Evolutionary conservation across 805 yeast species (phyloP).

Genomic region (Ogataea pini): DNA sequence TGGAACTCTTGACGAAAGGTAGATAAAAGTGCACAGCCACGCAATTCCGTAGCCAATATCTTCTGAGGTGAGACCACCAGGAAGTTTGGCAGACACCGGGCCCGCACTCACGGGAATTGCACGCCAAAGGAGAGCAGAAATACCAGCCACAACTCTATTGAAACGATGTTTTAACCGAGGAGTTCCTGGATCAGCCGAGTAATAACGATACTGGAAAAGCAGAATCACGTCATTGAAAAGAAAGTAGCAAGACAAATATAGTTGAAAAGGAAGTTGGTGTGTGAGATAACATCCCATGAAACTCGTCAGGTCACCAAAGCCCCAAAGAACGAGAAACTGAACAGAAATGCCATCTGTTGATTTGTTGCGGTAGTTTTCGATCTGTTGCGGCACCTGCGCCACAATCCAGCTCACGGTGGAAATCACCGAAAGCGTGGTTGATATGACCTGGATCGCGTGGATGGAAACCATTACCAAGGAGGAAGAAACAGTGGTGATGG

Average conservation of each 20-base stretch:
- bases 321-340: slow-evolving; percentile 34
- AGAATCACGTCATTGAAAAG: slow-evolving; percentile 69
- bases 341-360: slow-evolving; percentile 36
- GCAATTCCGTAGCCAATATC: slow-evolving; percentile 50
- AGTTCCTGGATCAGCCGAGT: slow-evolving; percentile 36
- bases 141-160: neutral
- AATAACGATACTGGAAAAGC: slow-evolving; percentile 71
- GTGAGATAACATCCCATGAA: slow-evolving; percentile 75
- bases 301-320: slow-evolving; percentile 36
- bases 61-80: neutral
- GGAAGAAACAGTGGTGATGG: neutral
- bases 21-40: slow-evolving; percentile 77
- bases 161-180: neutral
- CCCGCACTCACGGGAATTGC: neutral
- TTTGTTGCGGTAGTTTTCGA: slow-evolving; percentile 33
- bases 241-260: slow-evolving; percentile 70
- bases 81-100: neutral
- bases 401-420: slow-evolving; percentile 39
- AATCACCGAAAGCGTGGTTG: slow-evolving; percentile 26
- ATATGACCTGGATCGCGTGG: slow-evolving; percentile 9
- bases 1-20: slow-evolving; percentile 79
- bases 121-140: neutral
- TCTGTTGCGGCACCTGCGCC: slow-evolving; percentile 40
- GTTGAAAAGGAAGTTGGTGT: slow-evolving; percentile 78
- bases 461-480: slow-evolving; percentile 6